Base-by-base conservation (phyloP, 1,139 yeast species). In the Geotrichum candidum region DNA sequence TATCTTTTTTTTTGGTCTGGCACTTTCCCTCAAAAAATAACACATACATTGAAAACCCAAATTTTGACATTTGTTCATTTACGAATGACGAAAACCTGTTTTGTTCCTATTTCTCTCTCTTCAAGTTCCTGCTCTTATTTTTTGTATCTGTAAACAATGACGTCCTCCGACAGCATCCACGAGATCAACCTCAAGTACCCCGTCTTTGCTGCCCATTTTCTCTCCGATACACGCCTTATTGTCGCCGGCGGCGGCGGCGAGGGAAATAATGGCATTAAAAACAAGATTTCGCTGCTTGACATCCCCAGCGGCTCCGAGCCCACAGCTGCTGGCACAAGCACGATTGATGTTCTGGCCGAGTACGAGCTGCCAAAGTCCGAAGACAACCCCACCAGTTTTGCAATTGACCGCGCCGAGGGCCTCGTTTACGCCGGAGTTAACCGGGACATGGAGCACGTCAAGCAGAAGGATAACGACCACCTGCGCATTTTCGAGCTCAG, bases 171-270 rank as follows among this genome's bases (percentile, higher is more conserved):
- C 7, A 41, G 46, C 18, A 48, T 55, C 53, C n/a, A 35, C 18
- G 25, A 33, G 29, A 27, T 69, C 63, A 85, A 86, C 68, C 78
- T 87, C 55, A 92, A 89, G 2, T 90, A 88, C 70, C 98, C 99
- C 0, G 81, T 90, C 18, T 88, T 87, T 69, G 95, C 90, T 1
- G 86, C 92, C 63, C 82, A 83, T 66, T 92, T 90, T 72, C 78
- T 86, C 60, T 80, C 84, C 68, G 81, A 85, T 67, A 78, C 80
- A 66, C 82, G 86, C 2, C 74, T 91, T 46, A 74, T 91, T 59
- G 88, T 88, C 35, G 84, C 91, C 5, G 99, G 99, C 53, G 99
- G 98, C 54, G 97, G 97, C 50, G 98, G 97, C 51, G 96, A 90
- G 73, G 96, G 96, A 18, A 86, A 72, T 76, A 86, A 90, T 70